phyloP scores from a whole-genome alignment of 2,329 filamentous ascomycete species.

The Diplocarpon rosae region DNA sequence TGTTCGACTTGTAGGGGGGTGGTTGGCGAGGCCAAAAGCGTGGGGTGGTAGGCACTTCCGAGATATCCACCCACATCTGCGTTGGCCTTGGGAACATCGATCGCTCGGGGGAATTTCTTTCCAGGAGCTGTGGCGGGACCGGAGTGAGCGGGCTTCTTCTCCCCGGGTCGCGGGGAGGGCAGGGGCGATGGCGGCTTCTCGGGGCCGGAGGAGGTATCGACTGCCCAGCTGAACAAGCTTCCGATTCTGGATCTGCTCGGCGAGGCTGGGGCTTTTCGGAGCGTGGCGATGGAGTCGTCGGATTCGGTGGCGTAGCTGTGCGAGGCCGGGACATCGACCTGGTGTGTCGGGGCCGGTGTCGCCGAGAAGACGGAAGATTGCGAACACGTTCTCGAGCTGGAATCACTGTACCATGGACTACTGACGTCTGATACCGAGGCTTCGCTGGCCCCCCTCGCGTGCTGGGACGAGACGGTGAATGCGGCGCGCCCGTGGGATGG shows the following conservation, averaged over 20 bases:
- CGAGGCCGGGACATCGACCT: slow-evolving; percentile 16
- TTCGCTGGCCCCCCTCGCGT: slow-evolving; percentile 25
- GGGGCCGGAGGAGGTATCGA: slow-evolving; percentile 43
- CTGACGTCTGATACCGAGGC: slow-evolving; percentile 22
- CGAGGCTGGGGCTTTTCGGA: slow-evolving; percentile 30
- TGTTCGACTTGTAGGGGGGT: slow-evolving; percentile 58
- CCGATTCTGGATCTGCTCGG: slow-evolving; percentile 42
- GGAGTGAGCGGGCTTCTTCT: slow-evolving; percentile 23
- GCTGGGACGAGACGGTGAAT: slow-evolving; percentile 13
- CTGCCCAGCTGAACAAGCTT: slow-evolving; percentile 58
- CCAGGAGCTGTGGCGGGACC: slow-evolving; percentile 17
- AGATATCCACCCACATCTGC: slow-evolving; percentile 31
- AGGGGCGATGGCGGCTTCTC: slow-evolving; percentile 43
- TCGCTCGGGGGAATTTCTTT: slow-evolving; percentile 29
- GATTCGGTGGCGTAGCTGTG: slow-evolving; percentile 22
- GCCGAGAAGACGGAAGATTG: slow-evolving; percentile 27
- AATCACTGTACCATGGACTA: slow-evolving; percentile 23
- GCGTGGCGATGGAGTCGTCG: slow-evolving; percentile 19
- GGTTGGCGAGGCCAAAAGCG: slow-evolving; percentile 26
- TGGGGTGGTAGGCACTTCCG: slow-evolving; percentile 22
- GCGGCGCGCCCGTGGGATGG: slow-evolving; percentile 13
- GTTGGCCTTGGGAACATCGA: slow-evolving; percentile 28
- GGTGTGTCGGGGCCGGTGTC: slow-evolving; percentile 25
- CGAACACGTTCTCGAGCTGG: slow-evolving; percentile 18
- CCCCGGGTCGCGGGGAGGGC: slow-evolving; percentile 40